Base-by-base conservation (phyloP, 2,329 filamentous ascomycete species). In the Epichloe brachyelytri region DNA sequence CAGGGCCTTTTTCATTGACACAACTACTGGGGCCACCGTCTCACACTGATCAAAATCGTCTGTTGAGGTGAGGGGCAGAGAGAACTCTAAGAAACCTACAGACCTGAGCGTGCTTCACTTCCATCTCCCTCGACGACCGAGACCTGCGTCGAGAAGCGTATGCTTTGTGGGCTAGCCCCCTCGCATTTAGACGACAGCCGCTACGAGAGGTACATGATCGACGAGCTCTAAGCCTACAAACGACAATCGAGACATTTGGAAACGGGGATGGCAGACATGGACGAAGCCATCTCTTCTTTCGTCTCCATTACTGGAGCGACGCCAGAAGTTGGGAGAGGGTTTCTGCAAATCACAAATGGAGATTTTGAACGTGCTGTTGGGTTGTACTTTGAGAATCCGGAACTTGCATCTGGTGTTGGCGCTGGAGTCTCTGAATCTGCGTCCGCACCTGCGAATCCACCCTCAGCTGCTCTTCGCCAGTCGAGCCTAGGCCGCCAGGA, bases 381-480 rank as follows among this genome's bases (percentile, higher is more conserved):
- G 62, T 81, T 97, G 12, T 98, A 83, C 71, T 97, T 88, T 67
- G 88, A 94, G 63, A 93, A 86, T 64, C 87, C 86, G 43, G 89
- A 91, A 46, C 79, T 84, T 6, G 63, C 66, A n/a, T 64, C 63
- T 19, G 64, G 64, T 3, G 58, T 68, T 6, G 65, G 65, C 38
- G 64, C 65, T 37, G 64, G 61, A 38, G 47, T 66, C n/a, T 54
- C 59, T 30, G 58, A 55, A 46, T 45, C 54, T 38, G 51, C 51
- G 26, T 46, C 49, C 30, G 41, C 54, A 19, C 44, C 55, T 45
- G 22, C 54, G 39, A 43, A 43, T 47, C 48, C 50, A 22, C 55
- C 66, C 38, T 62, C 66, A 33, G 62, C 69, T 12, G 57, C 68
- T 40, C 55, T 68, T 7, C 41, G 50, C 19, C 53, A 58, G 50